Conservation (phyloP, 495 filamentous ascomycete genomes). For the Darksidea phi region DNA sequence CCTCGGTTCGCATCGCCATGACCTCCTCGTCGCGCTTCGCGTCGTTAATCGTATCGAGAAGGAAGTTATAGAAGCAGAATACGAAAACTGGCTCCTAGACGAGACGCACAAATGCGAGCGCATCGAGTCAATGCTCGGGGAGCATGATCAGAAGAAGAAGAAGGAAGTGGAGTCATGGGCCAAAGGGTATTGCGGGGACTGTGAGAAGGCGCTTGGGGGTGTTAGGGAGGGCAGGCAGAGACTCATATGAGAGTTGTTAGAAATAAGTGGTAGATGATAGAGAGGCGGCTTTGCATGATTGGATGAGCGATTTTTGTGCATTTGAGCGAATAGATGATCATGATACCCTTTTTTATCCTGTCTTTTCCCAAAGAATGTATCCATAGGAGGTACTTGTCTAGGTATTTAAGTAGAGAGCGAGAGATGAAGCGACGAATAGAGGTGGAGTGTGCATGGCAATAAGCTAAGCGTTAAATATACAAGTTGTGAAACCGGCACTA, state of each 20-base stretch:
- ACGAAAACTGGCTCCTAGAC: constrained; percentile 81
- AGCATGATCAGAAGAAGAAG: neutral
- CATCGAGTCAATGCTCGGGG: constrained; percentile 53
- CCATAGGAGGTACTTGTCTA: no score
- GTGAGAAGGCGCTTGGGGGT: constrained; percentile 22
- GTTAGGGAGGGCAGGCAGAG: constrained; percentile 1
- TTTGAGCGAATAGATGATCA: no score
- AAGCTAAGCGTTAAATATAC: no score
- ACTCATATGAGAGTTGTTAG: neutral
- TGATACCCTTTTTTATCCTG: no score
- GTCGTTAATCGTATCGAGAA: constrained; percentile 84
- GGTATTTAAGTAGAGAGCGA: no score
- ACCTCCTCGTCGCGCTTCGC: constrained; percentile 85
- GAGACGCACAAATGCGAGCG: constrained; percentile 69
- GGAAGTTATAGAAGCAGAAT: constrained; percentile 81
- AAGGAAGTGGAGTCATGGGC: constrained; percentile 27
- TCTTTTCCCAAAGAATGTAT: no score
- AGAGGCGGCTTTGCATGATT: no score
- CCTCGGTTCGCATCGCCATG: constrained; percentile 83
- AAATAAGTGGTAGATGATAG: no score
- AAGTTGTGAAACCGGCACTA: no score
- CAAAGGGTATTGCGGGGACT: constrained; percentile 32
- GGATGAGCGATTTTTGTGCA: no score
- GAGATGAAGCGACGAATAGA: no score
- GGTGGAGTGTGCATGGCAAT: no score